Evolutionary conservation across 2,329 filamentous ascomycete genomes (phyloP).

Genomic region (Pyricularia sp.): DNA sequence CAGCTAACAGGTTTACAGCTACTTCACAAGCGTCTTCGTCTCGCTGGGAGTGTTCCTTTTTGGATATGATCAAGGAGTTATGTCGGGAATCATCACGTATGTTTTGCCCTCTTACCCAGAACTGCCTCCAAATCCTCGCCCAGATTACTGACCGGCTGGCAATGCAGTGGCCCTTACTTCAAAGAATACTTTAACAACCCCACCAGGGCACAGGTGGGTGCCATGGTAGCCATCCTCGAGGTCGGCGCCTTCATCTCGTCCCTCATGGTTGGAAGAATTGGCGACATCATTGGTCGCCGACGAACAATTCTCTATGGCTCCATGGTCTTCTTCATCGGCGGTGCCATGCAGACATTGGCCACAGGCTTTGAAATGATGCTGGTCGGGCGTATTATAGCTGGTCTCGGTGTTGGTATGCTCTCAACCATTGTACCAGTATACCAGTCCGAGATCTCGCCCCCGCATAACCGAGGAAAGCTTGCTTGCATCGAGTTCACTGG

Average conservation of each 20-base stretch:
- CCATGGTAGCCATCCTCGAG: conserved; percentile 96
- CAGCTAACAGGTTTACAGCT: conserved; percentile 42
- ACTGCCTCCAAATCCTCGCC: background rate
- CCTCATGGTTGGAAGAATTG: conserved; percentile 74
- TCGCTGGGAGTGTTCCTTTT: conserved; percentile 82
- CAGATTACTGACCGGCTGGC: background rate
- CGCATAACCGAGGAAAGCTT: conserved; percentile 89
- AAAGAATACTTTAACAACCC: conserved; percentile 89
- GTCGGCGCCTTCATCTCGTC: conserved; percentile 89
- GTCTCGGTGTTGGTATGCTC: conserved; percentile 77
- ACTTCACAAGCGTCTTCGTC: conserved; percentile 89
- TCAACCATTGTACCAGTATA: conserved; percentile 92
- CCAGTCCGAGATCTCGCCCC: conserved; percentile 90
- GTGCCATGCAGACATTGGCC: conserved; percentile 74
- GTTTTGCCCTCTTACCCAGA: conserved; percentile 14
- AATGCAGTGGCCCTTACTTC: conserved; percentile 68
- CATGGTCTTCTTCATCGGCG: conserved; percentile 75
- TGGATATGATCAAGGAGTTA: conserved; percentile 83
- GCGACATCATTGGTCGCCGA: conserved; percentile 83
- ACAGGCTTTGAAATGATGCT: conserved; percentile 86
- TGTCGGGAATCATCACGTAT: conserved; percentile 66
- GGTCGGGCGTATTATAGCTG: conserved; percentile 71
- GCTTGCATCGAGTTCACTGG: conserved; percentile 98
- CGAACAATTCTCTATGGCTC: conserved; percentile 92
- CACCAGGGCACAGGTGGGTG: conserved; percentile 77